Base-by-base conservation (phyloP, 2,329 filamentous ascomycete species). In the Diplodia mutila region DNA sequence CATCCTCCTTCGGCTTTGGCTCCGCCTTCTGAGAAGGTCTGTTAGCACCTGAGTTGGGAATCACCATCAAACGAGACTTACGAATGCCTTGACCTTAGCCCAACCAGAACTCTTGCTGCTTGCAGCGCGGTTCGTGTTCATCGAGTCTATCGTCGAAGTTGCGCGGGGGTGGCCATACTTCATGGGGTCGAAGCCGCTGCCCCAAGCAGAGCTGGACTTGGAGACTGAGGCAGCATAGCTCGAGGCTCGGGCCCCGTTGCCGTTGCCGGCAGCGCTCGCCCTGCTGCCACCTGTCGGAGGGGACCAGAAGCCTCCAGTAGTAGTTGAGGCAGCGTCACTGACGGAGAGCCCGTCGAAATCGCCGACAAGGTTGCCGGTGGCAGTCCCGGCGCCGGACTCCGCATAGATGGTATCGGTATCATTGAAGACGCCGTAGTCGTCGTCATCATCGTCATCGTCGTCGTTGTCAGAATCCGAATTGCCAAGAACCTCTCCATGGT, bases 381-480 rank as follows among this genome's bases (percentile, higher is more conserved):
- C 25, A 2, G 42, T 23, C 5, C 21, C 32, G 3, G 12, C 16
- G 25, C 11, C 12, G 1, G 25, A 49, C 18, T 29, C 29, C 9
- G 39, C 8, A 8, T 16, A 23, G 2, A 39, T 59, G 4, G 64
- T 39, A 2, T 5, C 25, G 0, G 2, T n/a, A 4, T 29, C 16
- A 7, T 23, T 12, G n/a, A 61, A 6, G 12, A 32, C 14, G 32
- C 65, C 34, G 34, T n/a, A 9, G 11, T 37, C 34, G 34, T 7
- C 11, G 1, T 61, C 46, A 16, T 72, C 68, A 46, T 80, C 75
- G 23, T 27, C 39, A 7, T 75, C 81, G 7, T 80, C 81, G 61
- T 84, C 83, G 2, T 77, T 72, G 79, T 80, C 12, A 78, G 80
- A 61, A 78, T 79, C 8, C 74, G 76, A 72, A 78, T 79, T 57